These are phyloP conservation scores for Termitomyces sp. DNA, from an alignment of 768 basidiomycete genomes.

Conservation along the genomic window DNA sequence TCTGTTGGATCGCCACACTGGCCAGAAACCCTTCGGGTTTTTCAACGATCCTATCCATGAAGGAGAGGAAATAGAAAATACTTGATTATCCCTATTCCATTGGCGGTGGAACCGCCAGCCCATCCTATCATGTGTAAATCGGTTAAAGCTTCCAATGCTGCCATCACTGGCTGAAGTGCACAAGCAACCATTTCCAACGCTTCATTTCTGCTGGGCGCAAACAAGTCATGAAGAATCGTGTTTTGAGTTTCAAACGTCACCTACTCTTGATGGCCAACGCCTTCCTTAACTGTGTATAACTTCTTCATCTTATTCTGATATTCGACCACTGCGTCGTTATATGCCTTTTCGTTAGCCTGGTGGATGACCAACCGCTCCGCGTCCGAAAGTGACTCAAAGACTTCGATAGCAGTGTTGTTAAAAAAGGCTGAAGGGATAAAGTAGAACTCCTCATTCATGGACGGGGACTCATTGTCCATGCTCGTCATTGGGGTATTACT, in stretches of 20 bases:
- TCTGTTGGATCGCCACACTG: not conserved
- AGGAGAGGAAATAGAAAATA: not conserved
- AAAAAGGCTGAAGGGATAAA: not conserved
- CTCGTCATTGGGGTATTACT: not conserved
- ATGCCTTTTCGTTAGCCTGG: not conserved
- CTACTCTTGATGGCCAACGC: not conserved
- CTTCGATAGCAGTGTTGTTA: not conserved
- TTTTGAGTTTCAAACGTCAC: not conserved
- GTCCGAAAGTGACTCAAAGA: not conserved
- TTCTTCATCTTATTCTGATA: conserved; percentile 1
- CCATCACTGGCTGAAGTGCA: conserved; percentile 2
- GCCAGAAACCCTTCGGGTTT: not conserved
- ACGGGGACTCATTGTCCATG: not conserved
- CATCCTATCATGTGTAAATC: not conserved
- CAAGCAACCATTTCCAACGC: not conserved
- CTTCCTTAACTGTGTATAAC: not conserved
- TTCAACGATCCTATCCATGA: not conserved
- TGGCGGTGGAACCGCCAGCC: not conserved
- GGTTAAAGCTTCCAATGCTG: conserved; percentile 4
- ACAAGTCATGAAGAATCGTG: too few relatives aligned
- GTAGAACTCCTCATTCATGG: not conserved
- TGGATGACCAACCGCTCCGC: not conserved
- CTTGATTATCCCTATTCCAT: conserved; percentile 1
- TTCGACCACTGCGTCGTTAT: not conserved
- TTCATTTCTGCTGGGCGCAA: not conserved